phyloP scores from a whole-genome alignment of 257 asterid genomes.

The Ajuga chamaepitys region DNA sequence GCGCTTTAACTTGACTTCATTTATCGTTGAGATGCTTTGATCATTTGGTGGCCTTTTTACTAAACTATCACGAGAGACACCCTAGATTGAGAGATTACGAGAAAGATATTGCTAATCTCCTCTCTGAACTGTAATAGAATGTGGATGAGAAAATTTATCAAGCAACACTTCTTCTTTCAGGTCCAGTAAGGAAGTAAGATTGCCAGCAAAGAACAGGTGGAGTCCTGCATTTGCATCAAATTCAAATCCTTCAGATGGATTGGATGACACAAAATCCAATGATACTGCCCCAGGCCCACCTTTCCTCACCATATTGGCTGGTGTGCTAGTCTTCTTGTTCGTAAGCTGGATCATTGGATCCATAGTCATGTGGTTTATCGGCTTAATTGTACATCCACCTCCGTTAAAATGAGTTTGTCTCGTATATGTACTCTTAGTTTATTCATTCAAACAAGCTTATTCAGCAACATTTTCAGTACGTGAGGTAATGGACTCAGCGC shows the following conservation, averaged over 20 bases:
- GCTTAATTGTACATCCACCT: slow-evolving; percentile 43
- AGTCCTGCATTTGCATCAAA: slow-evolving; percentile 35
- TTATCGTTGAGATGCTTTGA: not conserved
- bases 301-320: slow-evolving; percentile 71
- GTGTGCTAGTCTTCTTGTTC: slow-evolving; percentile 40
- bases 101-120: not conserved
- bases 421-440: not conserved
- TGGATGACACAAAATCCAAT: slow-evolving; percentile 20
- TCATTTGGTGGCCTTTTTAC: not conserved
- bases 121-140: not conserved
- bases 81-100: not conserved
- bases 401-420: slow-evolving; percentile 18
- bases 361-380: slow-evolving; percentile 39
- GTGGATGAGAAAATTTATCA: not conserved
- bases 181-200: slow-evolving; percentile 20
- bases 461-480: not conserved
- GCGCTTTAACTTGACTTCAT: not conserved
- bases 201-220: slow-evolving; percentile 21
- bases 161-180: slow-evolving; percentile 26
- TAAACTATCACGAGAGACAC: not conserved
- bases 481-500: not conserved
- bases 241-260: slow-evolving; percentile 34
- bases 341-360: slow-evolving; percentile 50
- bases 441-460: not conserved
- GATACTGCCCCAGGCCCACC: slow-evolving; percentile 49